Evolutionary conservation across 2,329 filamentous ascomycete species (phyloP).

Genomic region (Malbranchea cinnamomea): DNA sequence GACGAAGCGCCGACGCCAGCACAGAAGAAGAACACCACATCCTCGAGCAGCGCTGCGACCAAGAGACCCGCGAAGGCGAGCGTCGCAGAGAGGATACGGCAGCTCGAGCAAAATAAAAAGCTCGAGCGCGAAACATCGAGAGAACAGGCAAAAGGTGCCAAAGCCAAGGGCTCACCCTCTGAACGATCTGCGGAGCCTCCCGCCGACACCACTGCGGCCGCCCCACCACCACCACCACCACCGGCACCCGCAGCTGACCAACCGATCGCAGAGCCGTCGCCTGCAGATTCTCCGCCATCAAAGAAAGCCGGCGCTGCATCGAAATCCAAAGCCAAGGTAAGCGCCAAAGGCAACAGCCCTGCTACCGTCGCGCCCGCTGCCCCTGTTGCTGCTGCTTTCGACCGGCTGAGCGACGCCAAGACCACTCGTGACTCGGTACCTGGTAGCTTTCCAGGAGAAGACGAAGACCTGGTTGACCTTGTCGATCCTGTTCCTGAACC

Average conservation of each 20-base stretch:
- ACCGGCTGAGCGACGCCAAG: conserved; percentile 20
- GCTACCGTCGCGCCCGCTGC: conserved; percentile 1
- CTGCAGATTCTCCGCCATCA: conserved; percentile 9
- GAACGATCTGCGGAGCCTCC: no score
- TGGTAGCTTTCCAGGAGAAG: conserved; percentile 40
- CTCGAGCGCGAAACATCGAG: conserved; percentile 24
- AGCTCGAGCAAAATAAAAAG: conserved; percentile 27
- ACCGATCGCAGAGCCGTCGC: conserved; percentile 5
- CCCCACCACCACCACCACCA: conserved; percentile 15
- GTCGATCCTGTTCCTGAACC: conserved; percentile 32
- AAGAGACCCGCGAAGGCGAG: conserved; percentile 29
- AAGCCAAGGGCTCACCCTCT: conserved; percentile 19
- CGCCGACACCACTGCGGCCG: conserved; percentile 16
- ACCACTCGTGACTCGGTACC: conserved; percentile 30
- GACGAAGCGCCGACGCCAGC: conserved; percentile 24
- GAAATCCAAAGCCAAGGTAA: conserved; percentile 2
- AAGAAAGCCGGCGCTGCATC: conserved; percentile 11
- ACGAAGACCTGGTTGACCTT: conserved; percentile 28
- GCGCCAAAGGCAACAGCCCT: background rate
- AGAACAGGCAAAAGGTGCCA: conserved; percentile 21
- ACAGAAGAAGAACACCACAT: conserved; percentile 28
- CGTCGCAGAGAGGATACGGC: conserved; percentile 40
- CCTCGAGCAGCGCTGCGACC: conserved; percentile 23
- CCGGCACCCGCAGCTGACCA: conserved; percentile 6
- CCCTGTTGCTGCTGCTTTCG: conserved; percentile 9